Evolutionary conservation across 2,329 filamentous ascomycete species (phyloP), one percentile per base, ranked within the genome.

Genomic region (Epichloe sp.): DNA sequence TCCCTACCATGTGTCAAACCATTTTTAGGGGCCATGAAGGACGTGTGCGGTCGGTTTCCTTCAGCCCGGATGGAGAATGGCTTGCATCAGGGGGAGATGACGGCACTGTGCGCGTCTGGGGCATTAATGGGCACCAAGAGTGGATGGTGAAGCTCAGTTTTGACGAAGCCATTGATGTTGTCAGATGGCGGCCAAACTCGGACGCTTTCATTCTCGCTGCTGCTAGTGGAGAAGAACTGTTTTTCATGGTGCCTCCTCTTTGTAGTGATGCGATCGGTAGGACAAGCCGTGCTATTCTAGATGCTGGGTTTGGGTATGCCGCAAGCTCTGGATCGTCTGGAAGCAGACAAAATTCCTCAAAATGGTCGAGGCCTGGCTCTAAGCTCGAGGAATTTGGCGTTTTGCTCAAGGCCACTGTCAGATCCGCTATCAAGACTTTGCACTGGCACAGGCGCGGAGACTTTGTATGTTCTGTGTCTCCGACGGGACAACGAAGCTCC

Each of bases 41-140:
- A 15, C 82, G 89, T 50, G 90, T 98, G 37, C 82, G 93, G 48
- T 86, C 85, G 47, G 78, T 95, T 14, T 78, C 87, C 7, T 81
- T 97, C 56, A 91, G 95, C 64, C 89, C 93, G 2, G 82, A 83
- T 41, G 89, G 93, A 42, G 76, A 84, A 53, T 96, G 83, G 76
- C 72, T 97, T 52, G 93, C 93, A 2, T 95, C 85, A 58, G 93
- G 91, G 91, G 61, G 93, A 93, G 90, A 97, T 60, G 94, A 98
- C 67, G 91, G 93, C 35, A 93, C 85, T 19, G 85, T 95, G 23
- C 81, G 90, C 51, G 79, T 98, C 23, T 97, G 91, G 90, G 86
- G 93, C 55, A 76, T 96, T 51, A 93, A 88, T 8, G 90, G 89
- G 36, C 84, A 90, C 54, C 86, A 95, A 66, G 76, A 95, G 50